Conservation (phyloP, 31 red algal species). For the Bonnemaisonia californica region DNA sequence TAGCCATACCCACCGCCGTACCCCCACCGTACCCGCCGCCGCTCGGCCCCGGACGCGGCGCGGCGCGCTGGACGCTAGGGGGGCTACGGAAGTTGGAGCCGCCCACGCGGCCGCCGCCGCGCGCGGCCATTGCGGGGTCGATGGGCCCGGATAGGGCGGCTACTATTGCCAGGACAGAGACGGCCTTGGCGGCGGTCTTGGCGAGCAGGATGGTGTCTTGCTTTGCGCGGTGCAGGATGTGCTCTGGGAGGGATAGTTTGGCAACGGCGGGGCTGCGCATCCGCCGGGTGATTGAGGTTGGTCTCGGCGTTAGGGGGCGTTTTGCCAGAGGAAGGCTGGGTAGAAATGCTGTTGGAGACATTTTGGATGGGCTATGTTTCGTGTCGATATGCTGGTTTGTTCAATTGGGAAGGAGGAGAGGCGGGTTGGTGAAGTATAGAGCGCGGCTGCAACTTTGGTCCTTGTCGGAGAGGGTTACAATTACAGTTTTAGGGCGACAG, state of each 20-base stretch:
- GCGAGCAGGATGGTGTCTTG: constrained; percentile 9
- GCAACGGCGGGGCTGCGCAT: background rate
- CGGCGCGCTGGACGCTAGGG: background rate
- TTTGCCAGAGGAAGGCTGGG: background rate
- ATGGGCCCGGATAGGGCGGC: constrained; percentile 24
- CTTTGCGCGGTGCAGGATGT: constrained; percentile 16
- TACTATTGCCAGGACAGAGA: constrained; percentile 14
- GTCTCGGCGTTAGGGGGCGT: background rate
- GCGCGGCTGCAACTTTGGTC: no score
- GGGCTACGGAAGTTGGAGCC: constrained; percentile 54
- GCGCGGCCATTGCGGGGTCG: constrained; percentile 30
- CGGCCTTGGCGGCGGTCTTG: background rate
- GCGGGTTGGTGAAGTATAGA: no score
- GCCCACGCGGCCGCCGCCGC: constrained; percentile 59
- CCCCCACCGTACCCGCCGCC: constrained; percentile 36
- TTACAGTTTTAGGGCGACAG: no score
- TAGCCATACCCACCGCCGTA: constrained; percentile 43
- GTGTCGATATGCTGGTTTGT: no score
- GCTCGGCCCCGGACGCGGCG: constrained; percentile 20
- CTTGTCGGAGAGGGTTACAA: no score
- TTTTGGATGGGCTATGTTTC: no score
- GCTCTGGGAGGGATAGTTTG: background rate
- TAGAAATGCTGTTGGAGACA: background rate
- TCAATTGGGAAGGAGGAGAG: no score
- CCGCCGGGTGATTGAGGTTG: background rate